Conservation (phyloP, 495 filamentous ascomycete species). For the Neurospora intermedia region DNA sequence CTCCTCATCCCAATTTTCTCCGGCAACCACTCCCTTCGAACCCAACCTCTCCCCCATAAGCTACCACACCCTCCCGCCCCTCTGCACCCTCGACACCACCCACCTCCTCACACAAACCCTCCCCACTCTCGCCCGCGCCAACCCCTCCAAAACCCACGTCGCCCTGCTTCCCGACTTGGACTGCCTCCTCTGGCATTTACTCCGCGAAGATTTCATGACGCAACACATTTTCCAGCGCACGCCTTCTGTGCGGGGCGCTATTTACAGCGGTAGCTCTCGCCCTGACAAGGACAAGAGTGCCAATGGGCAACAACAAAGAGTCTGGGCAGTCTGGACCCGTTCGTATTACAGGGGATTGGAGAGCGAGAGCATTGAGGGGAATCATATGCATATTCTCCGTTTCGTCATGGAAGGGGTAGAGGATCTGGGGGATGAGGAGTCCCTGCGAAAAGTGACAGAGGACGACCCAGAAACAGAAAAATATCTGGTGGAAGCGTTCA, state of each 20-base stretch:
- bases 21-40: neutral
- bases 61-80: constrained; percentile 36
- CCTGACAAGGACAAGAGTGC: too few species aligned
- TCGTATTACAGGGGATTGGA: constrained; percentile 45
- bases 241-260: constrained; percentile 59
- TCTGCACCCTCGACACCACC: constrained; percentile 45
- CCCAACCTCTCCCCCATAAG: neutral
- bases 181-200: constrained; percentile 74
- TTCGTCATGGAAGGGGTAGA: constrained; percentile 46
- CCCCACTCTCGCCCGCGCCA: constrained; percentile 25
- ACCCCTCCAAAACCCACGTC: constrained; percentile 39
- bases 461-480: constrained; percentile 2
- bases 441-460: neutral
- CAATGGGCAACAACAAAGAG: constrained; percentile 4
- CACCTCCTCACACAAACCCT: constrained; percentile 33
- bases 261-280: constrained; percentile 38
- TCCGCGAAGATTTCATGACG: constrained; percentile 74
- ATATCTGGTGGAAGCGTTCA: constrained; percentile 47
- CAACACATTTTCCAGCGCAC: constrained; percentile 37
- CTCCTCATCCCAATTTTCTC: constrained; percentile 1
- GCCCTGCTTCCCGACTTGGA: constrained; percentile 65
- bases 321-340: constrained; percentile 78
- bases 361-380: constrained; percentile 36
- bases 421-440: neutral
- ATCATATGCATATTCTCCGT: constrained; percentile 68